Percentiles rank a stretch among this genome's conserved stretches.
Evolutionary conservation across 169 alveolate species (phyloP).

Genomic region (Theileria sp.): DNA sequence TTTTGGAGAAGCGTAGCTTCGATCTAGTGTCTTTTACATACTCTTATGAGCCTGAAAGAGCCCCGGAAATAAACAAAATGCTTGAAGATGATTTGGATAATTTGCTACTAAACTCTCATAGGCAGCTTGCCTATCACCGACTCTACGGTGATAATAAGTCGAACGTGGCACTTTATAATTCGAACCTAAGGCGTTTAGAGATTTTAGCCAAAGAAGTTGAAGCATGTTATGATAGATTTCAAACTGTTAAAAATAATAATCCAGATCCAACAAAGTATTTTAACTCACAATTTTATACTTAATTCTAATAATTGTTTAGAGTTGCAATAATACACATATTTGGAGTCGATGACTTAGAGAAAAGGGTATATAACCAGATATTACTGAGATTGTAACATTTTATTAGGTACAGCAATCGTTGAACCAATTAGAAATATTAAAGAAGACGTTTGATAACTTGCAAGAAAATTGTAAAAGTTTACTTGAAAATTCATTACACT

Average conservation of each 20-base stretch:
- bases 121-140: slow-evolving; percentile 51
- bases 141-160: slow-evolving; percentile 42
- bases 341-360: slow-evolving; percentile 52
- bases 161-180: slow-evolving; percentile 8
- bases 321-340: slow-evolving; percentile 56
- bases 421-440: slow-evolving; percentile 36
- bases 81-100: slow-evolving; percentile 58
- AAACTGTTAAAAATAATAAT: slow-evolving; percentile 31
- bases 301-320: not conserved
- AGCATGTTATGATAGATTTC: slow-evolving; percentile 45
- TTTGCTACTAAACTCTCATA: slow-evolving; percentile 50
- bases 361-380: slow-evolving; percentile 7
- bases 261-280: slow-evolving; percentile 41
- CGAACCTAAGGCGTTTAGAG: slow-evolving; percentile 38
- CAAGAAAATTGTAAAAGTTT: slow-evolving; percentile 50
- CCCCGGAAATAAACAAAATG: slow-evolving; percentile 46
- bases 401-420: slow-evolving; percentile 23
- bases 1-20: slow-evolving; percentile 47
- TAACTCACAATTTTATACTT: not conserved
- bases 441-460: slow-evolving; percentile 50
- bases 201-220: slow-evolving; percentile 43
- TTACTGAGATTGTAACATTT: not conserved
- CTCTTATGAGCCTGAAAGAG: slow-evolving; percentile 42
- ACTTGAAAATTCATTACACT: slow-evolving; percentile 53
- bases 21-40: slow-evolving; percentile 56